phyloP scores from a whole-genome alignment of 106 monocot species.

The Dioscorea dumetorum region DNA sequence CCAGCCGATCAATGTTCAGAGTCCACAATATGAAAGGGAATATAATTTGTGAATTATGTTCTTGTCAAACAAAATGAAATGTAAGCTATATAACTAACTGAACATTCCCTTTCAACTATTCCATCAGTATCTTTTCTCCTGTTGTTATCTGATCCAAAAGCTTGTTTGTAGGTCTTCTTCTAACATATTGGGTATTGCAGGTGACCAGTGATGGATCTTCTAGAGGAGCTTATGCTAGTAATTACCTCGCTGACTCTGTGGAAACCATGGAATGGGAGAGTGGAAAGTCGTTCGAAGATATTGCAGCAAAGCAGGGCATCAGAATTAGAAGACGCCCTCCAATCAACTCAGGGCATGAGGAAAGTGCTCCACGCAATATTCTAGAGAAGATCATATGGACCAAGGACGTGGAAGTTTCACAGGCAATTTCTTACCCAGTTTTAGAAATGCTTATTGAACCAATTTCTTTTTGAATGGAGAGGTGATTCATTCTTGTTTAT shows the following conservation, averaged over 20 bases:
- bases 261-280: constrained; percentile 34
- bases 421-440: constrained; percentile 20
- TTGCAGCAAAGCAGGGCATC: constrained; percentile 60
- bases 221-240: constrained; percentile 7
- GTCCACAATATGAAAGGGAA: no score
- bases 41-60: no score
- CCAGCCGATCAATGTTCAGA: no score
- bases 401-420: constrained; percentile 63
- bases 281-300: constrained; percentile 29
- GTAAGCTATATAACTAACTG: no score
- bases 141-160: no score
- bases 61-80: no score
- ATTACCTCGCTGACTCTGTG: constrained; percentile 28
- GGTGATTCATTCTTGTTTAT: neutral
- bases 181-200: neutral
- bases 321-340: constrained; percentile 59
- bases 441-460: neutral
- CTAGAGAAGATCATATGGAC: constrained; percentile 86
- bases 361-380: constrained; percentile 69
- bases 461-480: neutral
- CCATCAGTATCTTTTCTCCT: no score
- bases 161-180: no score
- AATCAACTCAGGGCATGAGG: constrained; percentile 66
- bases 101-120: no score
- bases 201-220: neutral